Base-by-base conservation (phyloP, 148 eudicot genomes). In the Oxyria digyna region DNA sequence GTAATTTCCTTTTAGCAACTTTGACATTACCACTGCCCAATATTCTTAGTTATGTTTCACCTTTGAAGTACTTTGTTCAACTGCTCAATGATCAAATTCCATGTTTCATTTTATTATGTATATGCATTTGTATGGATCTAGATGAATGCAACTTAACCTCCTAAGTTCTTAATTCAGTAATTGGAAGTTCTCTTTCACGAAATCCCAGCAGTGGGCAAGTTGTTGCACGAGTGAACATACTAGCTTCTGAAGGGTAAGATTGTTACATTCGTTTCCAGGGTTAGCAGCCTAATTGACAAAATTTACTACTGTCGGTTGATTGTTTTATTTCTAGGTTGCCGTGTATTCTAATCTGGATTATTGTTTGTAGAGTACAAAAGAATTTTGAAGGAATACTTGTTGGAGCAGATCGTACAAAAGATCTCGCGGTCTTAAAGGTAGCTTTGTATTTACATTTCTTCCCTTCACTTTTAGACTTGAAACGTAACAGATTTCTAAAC, bases 401-500 rank as follows among this genome's bases (percentile, higher is more conserved):
- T 73, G 99, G 99, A 79, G 97, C 97, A 69, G 97, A 95, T 80
- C 97, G 99, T 35, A 81, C 97, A 31, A 95, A 95, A 80, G 99
- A 95, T 82, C 97, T 95, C 70, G 99, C 99, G 79, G 97, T 95
- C 49, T 81, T 95, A 79, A 85, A 91, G 96, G 99, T 95, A 71
- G 37, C 38, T 14, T 55, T 55, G 17, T 55, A 3, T 29, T 13
- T 54, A 68, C 69, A 42, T 69, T 27, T 35, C 20, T n/a, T 4
- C 26, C 48, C 40, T 14, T 42, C 35, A 54, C 62, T 8, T 24
- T 4, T 43, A n/a, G 9, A 6, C 33, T 14, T 69, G n/a, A 52
- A 52, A 9, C 4, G 2, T 14, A 11, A n/a, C 6, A 37, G n/a
- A 15, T 27, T 26, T 27, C 10, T 11, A 55, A 27, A 55, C 63